These are phyloP conservation scores for Fusarium veterinarium DNA, from an alignment of 2,329 filamentous ascomycete genomes.

Conservation along the genomic window DNA sequence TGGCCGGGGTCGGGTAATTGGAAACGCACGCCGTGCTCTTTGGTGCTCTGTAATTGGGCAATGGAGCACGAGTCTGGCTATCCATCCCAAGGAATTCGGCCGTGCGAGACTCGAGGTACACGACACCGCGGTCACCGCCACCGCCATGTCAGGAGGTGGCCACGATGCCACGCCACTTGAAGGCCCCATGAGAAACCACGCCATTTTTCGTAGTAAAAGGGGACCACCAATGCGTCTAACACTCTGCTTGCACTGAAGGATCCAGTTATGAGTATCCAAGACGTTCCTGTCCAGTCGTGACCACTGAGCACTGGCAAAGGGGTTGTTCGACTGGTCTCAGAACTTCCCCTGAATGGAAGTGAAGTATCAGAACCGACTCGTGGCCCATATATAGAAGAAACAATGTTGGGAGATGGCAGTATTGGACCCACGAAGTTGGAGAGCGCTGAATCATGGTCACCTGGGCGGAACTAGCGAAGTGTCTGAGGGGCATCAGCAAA, in stretches of 20 bases:
- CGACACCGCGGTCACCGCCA: not conserved
- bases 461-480: not conserved
- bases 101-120: not conserved
- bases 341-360: not conserved
- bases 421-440: not conserved
- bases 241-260: not conserved
- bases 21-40: not conserved
- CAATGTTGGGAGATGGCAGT: slow-evolving; percentile 3
- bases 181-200: not conserved
- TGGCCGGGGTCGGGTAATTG: not conserved
- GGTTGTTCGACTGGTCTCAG: not conserved
- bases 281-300: not conserved
- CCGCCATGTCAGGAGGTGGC: not conserved
- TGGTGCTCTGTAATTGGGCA: not conserved
- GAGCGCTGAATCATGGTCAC: slow-evolving; percentile 3
- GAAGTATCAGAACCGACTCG: slow-evolving; percentile 4
- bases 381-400: slow-evolving; percentile 33
- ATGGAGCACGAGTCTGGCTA: not conserved
- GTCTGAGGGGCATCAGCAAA: not conserved
- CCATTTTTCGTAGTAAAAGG: too few species aligned
- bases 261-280: not conserved
- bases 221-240: too few species aligned
- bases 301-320: not conserved
- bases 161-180: not conserved
- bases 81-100: not conserved